These are phyloP conservation scores for Gentiana macrophylla DNA, from an alignment of 257 asterid genomes.

Conservation along the genomic window DNA sequence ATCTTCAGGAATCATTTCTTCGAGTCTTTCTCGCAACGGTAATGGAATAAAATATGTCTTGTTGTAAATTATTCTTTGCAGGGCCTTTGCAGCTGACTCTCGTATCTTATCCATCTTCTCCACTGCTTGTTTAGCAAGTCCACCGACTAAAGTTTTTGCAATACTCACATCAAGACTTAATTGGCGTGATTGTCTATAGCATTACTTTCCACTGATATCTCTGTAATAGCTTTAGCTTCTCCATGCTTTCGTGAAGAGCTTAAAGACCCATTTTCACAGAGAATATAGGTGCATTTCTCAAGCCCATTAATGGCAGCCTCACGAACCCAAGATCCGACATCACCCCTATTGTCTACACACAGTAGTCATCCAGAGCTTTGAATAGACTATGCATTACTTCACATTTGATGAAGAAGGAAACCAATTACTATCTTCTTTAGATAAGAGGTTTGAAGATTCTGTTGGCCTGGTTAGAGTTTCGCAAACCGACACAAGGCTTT, in stretches of 20 bases:
- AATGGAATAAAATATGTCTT: slow-evolving; percentile 50
- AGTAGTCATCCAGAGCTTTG: slow-evolving; percentile 87
- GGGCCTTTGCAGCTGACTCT: slow-evolving; percentile 76
- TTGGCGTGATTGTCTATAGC: slow-evolving; percentile 14
- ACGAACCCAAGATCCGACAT: slow-evolving; percentile 98
- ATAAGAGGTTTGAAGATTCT: slow-evolving; percentile 29
- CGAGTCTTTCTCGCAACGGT: slow-evolving; percentile 55
- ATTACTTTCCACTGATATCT: slow-evolving; percentile 19
- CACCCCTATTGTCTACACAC: slow-evolving; percentile 95
- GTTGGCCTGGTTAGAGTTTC: slow-evolving; percentile 47
- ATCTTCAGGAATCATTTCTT: slow-evolving; percentile 46
- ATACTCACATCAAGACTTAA: slow-evolving; percentile 45
- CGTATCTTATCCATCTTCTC: slow-evolving; percentile 95
- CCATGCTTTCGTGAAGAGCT: slow-evolving; percentile 15
- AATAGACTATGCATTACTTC: slow-evolving; percentile 77
- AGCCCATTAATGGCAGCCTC: slow-evolving; percentile 93
- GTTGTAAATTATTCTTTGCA: slow-evolving; percentile 55
- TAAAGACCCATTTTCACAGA: slow-evolving; percentile 48
- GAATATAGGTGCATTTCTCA: slow-evolving; percentile 78
- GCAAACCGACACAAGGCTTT: slow-evolving; percentile 71
- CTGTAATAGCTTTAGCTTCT: slow-evolving; percentile 19
- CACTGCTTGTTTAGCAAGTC: slow-evolving; percentile 74
- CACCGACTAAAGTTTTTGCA: slow-evolving; percentile 58
- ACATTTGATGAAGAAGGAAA: slow-evolving; percentile 43
- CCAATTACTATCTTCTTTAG: slow-evolving; percentile 39